Base-by-base conservation (phyloP, 2,329 filamentous ascomycete species). In the Calonectria honghensis region DNA sequence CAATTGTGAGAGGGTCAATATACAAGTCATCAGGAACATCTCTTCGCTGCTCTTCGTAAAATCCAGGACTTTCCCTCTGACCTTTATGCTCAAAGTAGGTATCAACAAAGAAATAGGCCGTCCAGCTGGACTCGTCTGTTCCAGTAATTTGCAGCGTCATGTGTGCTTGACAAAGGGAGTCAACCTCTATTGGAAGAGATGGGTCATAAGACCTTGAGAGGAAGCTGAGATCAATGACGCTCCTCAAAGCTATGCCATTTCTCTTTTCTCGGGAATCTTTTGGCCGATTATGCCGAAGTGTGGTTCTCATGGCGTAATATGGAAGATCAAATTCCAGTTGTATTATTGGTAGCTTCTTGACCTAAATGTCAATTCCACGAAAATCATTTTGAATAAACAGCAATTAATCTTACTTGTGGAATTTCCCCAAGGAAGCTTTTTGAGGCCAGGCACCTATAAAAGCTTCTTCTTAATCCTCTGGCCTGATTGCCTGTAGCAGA, bases 311-410 rank as follows among this genome's bases (percentile, higher is more conserved):
- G 2, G 54, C 54, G 20, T 59, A 59, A 35, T 59, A 59, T 9
- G 54, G 54, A 59, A 59, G 32, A 39, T 59, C 54, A 24, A 59
- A 59, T 24, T n/a, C 54, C 6, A 59, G 20, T 59, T 59, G 54
- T 11, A 59, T 37, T 14, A n/a, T 14, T 13, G 54, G 54, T 9
- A 39, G 14, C 10, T n/a, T 24, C n/a, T 35, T 24, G 14, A 37
- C 3, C 16, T n/a, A 9, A 18, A n/a, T 48, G 7, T 48, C 11
- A 48, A 11, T 6, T 16, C 6, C 4, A 10, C 11, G 3, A 4
- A 14, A 37, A n/a, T 27, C 13, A 9, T 2, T 4, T 14, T 13
- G 0, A 7, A 4, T 5, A 27, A 24, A 37, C 27, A 9, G 18
- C 9, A 13, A 13, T 6, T 10, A 6, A 35, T 3, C 54, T 39